Evolutionary conservation across 495 filamentous ascomycete species (phyloP).

Genomic region (Corynascus novoguineensis): DNA sequence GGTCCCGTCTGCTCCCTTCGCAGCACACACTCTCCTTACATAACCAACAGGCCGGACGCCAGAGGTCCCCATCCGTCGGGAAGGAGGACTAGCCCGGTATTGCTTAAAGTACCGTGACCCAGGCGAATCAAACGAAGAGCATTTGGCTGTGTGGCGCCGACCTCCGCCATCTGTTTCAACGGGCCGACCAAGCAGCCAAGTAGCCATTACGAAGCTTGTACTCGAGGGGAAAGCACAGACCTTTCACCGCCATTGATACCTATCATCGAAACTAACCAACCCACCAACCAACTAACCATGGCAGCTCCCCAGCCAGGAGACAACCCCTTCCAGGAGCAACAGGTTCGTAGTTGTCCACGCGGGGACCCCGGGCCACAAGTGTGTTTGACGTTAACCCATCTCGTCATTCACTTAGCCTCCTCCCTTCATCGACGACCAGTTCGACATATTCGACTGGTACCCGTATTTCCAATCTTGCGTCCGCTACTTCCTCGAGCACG

Average conservation of each 20-base stretch:
- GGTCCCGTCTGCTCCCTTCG: no score
- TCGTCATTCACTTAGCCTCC: conserved; percentile 1
- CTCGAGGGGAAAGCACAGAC: not conserved
- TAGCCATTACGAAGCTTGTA: not conserved
- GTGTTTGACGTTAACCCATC: no score
- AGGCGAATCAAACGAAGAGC: no score
- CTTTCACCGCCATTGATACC: not conserved
- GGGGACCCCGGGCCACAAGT: not conserved
- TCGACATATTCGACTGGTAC: conserved; percentile 92
- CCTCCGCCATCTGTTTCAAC: not conserved
- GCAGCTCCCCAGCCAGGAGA: conserved; percentile 19
- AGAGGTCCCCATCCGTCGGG: no score
- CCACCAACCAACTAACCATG: conserved; percentile 17
- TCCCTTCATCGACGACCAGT: conserved; percentile 42
- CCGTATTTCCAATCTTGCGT: conserved; percentile 88
- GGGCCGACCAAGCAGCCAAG: not conserved
- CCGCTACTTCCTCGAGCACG: conserved; percentile 87
- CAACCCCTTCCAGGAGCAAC: conserved; percentile 26
- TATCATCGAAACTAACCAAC: not conserved
- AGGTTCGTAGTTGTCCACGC: conserved; percentile 21
- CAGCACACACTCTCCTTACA: no score
- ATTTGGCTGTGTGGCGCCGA: no score
- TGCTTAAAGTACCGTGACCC: no score
- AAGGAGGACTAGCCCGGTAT: no score
- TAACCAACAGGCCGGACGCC: no score